Evolutionary conservation across 176 grass and related monocot genomes (phyloP), one percentile per base, ranked within the genome.

Genomic region (Hordeum marinum): DNA sequence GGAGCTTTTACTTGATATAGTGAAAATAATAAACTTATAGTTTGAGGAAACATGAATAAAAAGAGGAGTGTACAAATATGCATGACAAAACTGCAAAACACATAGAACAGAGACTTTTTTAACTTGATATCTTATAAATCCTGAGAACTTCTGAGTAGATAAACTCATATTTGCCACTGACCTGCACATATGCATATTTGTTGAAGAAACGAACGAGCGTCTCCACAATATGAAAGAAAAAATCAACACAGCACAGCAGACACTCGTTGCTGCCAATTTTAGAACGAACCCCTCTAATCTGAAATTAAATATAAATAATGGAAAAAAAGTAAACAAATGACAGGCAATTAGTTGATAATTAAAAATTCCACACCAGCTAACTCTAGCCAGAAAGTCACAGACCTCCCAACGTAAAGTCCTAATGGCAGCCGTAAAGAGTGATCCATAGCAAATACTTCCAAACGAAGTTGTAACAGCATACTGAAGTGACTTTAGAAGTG

Each of bases 101-200:
- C 11, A 36, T 35, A 40, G 14, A 58, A 86, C 3, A 40, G 18
- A 76, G 59, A 36, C 32, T 54, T 4, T 71, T 63, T 43, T 32
- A 82, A 42, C 78, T 63, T 55, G 46, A 50, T 41, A 67, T 58
- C 55, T 21, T 64, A 37, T 35, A 66, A 20, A 82, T 78, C 41
- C 42, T 80, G 59, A 78, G 39, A 86, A 79, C 18, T 55, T 55
- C 7, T 55, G 7, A 24, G 11, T 27, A 13, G 37, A 85, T 54
- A 83, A 42, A 41, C 26, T 45, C 20, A 82, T 66, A 76, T 70
- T 29, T 65, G 76, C 63, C 72, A 86, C 91, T 69, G 50, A 99
- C 96, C 91, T 95, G 93, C 24, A 99, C 96, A 88, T 99, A 99
- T 62, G 96, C 96, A 80, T 99, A 99, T 80, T 98, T 99, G 86